A percentile compares a stretch with the other conserved stretches of the same genome.
These are phyloP conservation scores for Penicillium sp. DNA, from an alignment of 2,329 filamentous ascomycete species.

Conservation along the genomic window DNA sequence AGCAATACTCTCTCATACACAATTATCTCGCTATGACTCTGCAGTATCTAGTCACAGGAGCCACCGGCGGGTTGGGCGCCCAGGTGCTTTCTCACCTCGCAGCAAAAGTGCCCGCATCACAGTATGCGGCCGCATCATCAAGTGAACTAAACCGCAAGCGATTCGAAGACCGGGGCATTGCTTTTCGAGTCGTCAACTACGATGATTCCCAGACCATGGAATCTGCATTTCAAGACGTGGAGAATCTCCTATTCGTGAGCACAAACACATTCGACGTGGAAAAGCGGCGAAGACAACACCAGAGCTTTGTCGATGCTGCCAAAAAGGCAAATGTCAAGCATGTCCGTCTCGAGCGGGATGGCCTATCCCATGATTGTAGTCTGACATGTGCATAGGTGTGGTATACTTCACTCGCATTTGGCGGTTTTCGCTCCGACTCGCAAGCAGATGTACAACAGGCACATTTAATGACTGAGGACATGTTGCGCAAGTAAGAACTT, in stretches of 20 bases:
- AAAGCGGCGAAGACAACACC: conserved; percentile 45
- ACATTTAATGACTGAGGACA: conserved; percentile 53
- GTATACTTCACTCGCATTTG: conserved; percentile 58
- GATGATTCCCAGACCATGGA: conserved; percentile 45
- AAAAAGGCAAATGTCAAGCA: conserved; percentile 48
- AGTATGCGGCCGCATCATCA: conserved; percentile 48
- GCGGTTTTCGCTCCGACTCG: conserved; percentile 37
- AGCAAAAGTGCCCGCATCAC: conserved; percentile 36
- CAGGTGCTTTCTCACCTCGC: conserved; percentile 31
- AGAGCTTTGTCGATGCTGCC: conserved; percentile 51
- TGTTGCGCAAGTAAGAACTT: conserved; percentile 40
- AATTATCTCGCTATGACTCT: conserved; percentile 22
- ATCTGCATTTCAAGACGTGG: conserved; percentile 47
- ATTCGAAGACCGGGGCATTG: conserved; percentile 42
- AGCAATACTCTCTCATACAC: no score
- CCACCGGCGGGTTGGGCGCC: conserved; percentile 35
- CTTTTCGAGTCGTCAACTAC: conserved; percentile 50
- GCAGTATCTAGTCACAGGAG: conserved; percentile 38
- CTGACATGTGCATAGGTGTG: conserved; percentile 47
- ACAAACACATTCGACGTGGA: conserved; percentile 47
- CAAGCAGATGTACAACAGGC: conserved; percentile 53
- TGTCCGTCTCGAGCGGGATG: conserved; percentile 30
- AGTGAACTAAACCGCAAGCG: conserved; percentile 38
- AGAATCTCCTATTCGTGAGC: conserved; percentile 54
- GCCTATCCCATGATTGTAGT: conserved; percentile 49